phyloP scores from a whole-genome alignment of 139 green algal species.

The Chloropicon primus region DNA sequence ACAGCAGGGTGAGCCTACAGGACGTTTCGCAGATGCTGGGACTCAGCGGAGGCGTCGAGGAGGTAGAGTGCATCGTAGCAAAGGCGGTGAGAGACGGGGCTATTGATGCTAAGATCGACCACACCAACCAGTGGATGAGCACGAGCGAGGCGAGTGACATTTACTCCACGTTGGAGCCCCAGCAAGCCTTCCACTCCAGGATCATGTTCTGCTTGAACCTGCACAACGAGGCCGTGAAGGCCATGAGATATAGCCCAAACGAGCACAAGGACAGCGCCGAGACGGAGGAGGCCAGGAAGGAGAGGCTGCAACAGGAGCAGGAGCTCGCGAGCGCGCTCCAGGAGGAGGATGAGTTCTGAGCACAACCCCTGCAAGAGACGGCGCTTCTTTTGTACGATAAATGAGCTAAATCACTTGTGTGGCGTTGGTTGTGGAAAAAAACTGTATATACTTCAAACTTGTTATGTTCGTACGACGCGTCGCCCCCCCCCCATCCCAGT shows the following conservation, averaged over 20 bases:
- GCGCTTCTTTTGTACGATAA: too few relatives aligned
- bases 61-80: slow-evolving; percentile 84
- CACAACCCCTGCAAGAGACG: too few relatives aligned
- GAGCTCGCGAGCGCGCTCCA: slow-evolving; percentile 16
- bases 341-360: slow-evolving; percentile 62
- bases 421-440: too few relatives aligned
- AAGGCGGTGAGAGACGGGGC: slow-evolving; percentile 73
- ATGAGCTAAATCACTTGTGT: too few relatives aligned
- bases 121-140: slow-evolving; percentile 52
- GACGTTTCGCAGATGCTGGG: slow-evolving; percentile 23
- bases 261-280: slow-evolving; percentile 44
- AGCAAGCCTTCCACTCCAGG: slow-evolving; percentile 80
- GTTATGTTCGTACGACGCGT: too few relatives aligned
- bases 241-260: slow-evolving; percentile 42
- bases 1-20: slow-evolving; percentile 80
- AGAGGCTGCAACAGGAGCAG: slow-evolving; percentile 20
- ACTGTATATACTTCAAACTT: too few relatives aligned
- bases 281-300: slow-evolving; percentile 35
- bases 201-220: slow-evolving; percentile 93
- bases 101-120: slow-evolving; percentile 79
- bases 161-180: slow-evolving; percentile 54
- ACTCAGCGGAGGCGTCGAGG: slow-evolving; percentile 34
- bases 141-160: slow-evolving; percentile 53
- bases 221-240: slow-evolving; percentile 81
- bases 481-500: too few relatives aligned